These are phyloP conservation scores for Vitis amurensis DNA, from an alignment of 164 flowering plant species.

Conservation along the genomic window DNA sequence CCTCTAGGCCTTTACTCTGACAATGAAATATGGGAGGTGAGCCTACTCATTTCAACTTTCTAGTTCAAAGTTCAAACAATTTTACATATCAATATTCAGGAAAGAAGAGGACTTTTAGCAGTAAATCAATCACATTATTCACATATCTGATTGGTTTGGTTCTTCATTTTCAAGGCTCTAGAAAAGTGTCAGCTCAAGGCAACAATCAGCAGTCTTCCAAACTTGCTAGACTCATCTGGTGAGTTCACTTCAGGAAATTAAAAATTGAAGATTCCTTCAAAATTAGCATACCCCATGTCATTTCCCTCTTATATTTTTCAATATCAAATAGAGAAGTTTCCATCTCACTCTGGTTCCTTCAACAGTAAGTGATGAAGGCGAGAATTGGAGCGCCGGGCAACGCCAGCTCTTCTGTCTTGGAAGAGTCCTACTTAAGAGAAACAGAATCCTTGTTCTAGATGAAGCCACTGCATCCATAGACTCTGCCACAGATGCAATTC, in stretches of 20 bases:
- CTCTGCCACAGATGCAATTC: constrained; percentile 72
- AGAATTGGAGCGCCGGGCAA: constrained; percentile 88
- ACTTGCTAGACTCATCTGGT: constrained; percentile 71
- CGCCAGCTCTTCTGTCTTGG: constrained; percentile 86
- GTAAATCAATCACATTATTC: no score
- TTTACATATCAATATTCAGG: no score
- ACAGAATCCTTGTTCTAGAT: constrained; percentile 74
- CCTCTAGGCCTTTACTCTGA: constrained; percentile 78
- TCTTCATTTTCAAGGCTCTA: constrained; percentile 53
- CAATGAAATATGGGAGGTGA: constrained; percentile 79
- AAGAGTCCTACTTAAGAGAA: constrained; percentile 68
- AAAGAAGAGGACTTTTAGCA: no score
- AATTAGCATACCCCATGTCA: no score
- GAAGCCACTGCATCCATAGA: constrained; percentile 95
- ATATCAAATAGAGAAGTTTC: neutral
- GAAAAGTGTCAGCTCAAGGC: constrained; percentile 76
- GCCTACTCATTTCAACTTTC: neutral
- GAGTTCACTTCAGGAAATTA: constrained; percentile 11
- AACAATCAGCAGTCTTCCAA: constrained; percentile 56
- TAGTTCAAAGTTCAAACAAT: neutral
- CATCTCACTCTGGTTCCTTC: neutral
- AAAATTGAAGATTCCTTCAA: no score
- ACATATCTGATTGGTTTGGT: neutral
- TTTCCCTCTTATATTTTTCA: no score
- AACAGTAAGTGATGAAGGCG: constrained; percentile 86